Percentiles rank a stretch among this genome's conserved stretches.
Conservation (phyloP, 2,329 filamentous ascomycete genomes). For the Sporothrix inflata region DNA sequence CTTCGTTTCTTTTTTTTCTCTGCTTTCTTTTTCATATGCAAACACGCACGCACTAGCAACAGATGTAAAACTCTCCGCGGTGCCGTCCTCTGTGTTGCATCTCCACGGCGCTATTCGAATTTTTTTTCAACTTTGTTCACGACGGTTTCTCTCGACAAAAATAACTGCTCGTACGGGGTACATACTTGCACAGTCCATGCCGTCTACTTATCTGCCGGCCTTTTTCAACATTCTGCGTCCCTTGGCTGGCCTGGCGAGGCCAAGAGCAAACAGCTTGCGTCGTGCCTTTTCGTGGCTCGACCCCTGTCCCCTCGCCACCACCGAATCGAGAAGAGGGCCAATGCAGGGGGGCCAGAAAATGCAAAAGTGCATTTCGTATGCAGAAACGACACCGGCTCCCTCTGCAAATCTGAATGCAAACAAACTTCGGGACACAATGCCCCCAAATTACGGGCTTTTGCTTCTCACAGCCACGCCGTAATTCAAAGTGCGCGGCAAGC, state of each 20-base stretch:
- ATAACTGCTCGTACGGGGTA: background rate
- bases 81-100: no score
- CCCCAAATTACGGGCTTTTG: background rate
- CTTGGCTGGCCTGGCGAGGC: no score
- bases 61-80: background rate
- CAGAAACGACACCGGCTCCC: background rate
- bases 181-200: background rate
- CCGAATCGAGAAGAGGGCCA: conserved; percentile 12
- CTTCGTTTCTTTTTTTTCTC: background rate
- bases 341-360: background rate
- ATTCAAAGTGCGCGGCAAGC: background rate
- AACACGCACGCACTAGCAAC: background rate
- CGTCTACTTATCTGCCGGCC: background rate
- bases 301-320: conserved; percentile 18
- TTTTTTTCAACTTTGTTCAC: background rate
- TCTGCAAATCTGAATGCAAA: background rate
- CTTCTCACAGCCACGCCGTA: conserved; percentile 9
- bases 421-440: background rate
- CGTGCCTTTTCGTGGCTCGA: conserved; percentile 22
- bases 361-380: background rate
- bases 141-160: background rate
- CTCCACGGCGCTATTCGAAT: no score
- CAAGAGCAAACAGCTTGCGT: background rate
- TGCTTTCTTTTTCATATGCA: background rate
- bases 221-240: no score